Base-by-base conservation (phyloP, 371 early-diverging fungal species). In the Rhizopus stolonifer region DNA sequence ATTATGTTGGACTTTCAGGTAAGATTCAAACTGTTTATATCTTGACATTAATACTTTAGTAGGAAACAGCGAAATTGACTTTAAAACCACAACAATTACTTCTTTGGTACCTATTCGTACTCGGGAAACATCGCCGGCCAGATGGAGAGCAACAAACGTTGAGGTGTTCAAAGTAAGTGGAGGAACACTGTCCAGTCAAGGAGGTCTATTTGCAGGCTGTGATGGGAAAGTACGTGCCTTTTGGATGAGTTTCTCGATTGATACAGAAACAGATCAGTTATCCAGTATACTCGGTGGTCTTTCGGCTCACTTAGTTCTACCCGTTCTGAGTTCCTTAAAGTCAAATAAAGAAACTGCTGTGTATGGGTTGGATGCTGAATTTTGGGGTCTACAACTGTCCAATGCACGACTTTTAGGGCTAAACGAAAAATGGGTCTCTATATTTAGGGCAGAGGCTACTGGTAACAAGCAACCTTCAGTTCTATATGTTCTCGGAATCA, bases 321-420 rank as follows among this genome's bases (percentile, higher is more conserved):
- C 74, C 14, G 53, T 74, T 17, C 23, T 77, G 5, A 54, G 75
- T 11, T 52, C 56, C 0, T 58, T 84, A 3, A 67, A 62, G 51
- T 18, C 58, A 3, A 67, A 69, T 0, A 45, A 70, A 23, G 49
- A 64, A 1, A 79, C 80, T 1, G 64, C 64, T 13, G 52, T 89
- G 4, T 67, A 78, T 11, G 73, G 67, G 0, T 60, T 91, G 9
- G 83, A 90, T 58, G 82, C 83, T 1, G 94, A 95, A 54, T 75
- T 93, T 29, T 84, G 83, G 79, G 84, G 89, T 0, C 70, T 93
- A 55, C 82, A 85, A 36, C 70, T 93, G 32, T 85, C 89, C 0
- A 80, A 87, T 32, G 92, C 93, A 0, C 78, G 94, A 26, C 70
- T 87, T 3, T 69, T 94, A 60, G 95, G 93, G 3, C 62, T 95